Conservation (phyloP, 345 rosid species). For the Hirschfeldia incana region DNA sequence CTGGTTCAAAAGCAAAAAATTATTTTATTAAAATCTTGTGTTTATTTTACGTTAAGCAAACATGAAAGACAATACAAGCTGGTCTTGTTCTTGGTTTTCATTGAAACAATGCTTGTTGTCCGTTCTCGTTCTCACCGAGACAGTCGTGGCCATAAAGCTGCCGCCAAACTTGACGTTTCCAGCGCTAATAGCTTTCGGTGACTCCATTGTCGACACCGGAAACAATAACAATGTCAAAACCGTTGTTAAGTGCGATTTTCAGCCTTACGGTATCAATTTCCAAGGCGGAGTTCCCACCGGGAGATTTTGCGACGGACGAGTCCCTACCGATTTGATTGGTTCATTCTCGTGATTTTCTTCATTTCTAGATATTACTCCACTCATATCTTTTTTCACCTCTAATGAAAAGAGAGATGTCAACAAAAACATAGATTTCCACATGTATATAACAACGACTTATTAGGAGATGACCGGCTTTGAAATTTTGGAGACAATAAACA, state of each 20-base stretch:
- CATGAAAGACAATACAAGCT: conserved; percentile 30
- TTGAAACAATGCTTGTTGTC: conserved; percentile 22
- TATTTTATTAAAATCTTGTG: background rate
- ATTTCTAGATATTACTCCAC: background rate
- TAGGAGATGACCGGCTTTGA: background rate
- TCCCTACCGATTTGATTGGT: conserved; percentile 57
- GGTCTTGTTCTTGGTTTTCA: conserved; percentile 29
- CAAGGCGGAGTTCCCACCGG: conserved; percentile 52
- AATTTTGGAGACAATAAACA: background rate
- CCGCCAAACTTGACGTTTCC: conserved; percentile 36
- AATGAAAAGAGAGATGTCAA: background rate
- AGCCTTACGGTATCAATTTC: conserved; percentile 59
- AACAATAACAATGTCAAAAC: conserved; percentile 53
- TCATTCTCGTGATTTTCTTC: background rate
- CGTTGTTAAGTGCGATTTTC: conserved; percentile 44
- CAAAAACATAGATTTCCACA: background rate
- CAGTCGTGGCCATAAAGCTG: conserved; percentile 21
- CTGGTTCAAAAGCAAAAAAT: background rate
- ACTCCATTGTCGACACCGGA: conserved; percentile 61
- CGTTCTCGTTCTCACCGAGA: conserved; percentile 15
- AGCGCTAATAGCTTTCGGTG: conserved; percentile 53
- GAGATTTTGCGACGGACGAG: conserved; percentile 56
- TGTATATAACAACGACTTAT: background rate
- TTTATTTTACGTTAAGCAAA: conserved; percentile 11
- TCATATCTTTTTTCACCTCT: background rate